Conservation (phyloP, 2,329 filamentous ascomycete genomes). For the Claviceps monticola region DNA sequence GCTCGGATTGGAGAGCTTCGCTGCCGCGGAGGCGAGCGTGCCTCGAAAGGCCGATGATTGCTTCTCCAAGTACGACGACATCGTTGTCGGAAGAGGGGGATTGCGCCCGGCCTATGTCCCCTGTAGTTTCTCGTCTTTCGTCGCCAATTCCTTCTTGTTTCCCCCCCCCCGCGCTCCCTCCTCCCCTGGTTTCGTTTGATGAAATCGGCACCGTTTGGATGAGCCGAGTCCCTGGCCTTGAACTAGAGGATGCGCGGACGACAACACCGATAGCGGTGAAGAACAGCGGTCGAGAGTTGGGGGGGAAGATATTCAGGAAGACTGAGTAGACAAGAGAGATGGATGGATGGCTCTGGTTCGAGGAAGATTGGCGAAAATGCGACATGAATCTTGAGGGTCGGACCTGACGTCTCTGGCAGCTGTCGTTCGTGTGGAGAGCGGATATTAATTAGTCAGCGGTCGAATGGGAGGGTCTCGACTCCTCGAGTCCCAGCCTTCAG, state of each 20-base stretch:
- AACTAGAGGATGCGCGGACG: background rate
- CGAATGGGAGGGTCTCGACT: too few relatives aligned
- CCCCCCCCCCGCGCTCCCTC: background rate
- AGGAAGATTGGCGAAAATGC: background rate
- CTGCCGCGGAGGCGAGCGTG: constrained; percentile 47
- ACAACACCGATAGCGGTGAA: background rate
- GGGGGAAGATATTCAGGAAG: background rate
- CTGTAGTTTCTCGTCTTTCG: too few relatives aligned
- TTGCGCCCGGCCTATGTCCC: background rate
- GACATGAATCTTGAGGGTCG: background rate
- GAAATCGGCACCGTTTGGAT: background rate
- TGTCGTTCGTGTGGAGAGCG: too few relatives aligned
- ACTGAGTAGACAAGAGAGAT: background rate
- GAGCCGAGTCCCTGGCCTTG: background rate
- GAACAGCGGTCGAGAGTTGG: background rate
- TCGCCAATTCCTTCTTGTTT: background rate
- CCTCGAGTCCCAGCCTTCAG: too few relatives aligned
- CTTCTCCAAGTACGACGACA: constrained; percentile 51
- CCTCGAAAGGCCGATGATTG: constrained; percentile 50
- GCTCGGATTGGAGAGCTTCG: constrained; percentile 43
- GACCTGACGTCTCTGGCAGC: too few relatives aligned
- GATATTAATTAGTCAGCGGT: too few relatives aligned
- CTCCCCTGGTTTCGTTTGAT: background rate
- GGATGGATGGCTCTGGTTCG: background rate
- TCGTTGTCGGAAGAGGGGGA: constrained; percentile 19